Evolutionary conservation across 768 basidiomycete species (phyloP), one percentile per base, ranked within the genome.

Genomic region (Leucosporidium yakuticum): DNA sequence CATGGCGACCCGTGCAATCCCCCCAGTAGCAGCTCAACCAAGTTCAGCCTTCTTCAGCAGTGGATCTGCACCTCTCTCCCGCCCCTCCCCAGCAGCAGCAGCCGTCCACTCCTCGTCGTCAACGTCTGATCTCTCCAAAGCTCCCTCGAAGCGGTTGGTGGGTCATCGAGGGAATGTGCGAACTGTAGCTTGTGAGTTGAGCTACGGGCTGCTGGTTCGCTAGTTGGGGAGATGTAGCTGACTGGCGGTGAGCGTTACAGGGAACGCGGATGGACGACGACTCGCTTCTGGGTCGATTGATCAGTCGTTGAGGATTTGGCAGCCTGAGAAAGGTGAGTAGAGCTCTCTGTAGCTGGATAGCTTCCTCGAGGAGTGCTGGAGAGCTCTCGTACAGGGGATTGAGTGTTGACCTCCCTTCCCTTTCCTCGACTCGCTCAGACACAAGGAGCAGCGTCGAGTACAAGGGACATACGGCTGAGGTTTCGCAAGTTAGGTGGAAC

Each of bases 241-340:
- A 31, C 25, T n/a, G 11, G 44, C 47, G 7, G 4, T 48, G 29
- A 12, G 36, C 23, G 9, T 47, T 23, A 27, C 67, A 73, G 71
- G 72, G 72, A 73, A 68, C 60, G 55, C 61, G 17, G 72, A 73
- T 53, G 72, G 72, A 0, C 19, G 69, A 6, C 29, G 72, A 9
- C 66, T 73, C 4, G 72, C 69, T 0, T 65, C 68, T 2, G 72
- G 68, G 6, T 58, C 66, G 1, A 47, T 59, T 25, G 68, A 69
- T 63, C 58, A 62, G 66, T 44, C 58, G 7, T 12, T 73, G 4
- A 60, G 72, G 2, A 67, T 73, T 50, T 73, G 64, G 63, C 27
- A 65, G 17, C 72, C 72, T 0, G 72, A 73, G 25, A 73, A 69
- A n/a, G 72, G 72, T 69, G 6, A 53, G 71, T 47, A 2, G 12